Evolutionary conservation across 2,329 filamentous ascomycete species (phyloP).

Genomic region (Leptographium radiaticola): DNA sequence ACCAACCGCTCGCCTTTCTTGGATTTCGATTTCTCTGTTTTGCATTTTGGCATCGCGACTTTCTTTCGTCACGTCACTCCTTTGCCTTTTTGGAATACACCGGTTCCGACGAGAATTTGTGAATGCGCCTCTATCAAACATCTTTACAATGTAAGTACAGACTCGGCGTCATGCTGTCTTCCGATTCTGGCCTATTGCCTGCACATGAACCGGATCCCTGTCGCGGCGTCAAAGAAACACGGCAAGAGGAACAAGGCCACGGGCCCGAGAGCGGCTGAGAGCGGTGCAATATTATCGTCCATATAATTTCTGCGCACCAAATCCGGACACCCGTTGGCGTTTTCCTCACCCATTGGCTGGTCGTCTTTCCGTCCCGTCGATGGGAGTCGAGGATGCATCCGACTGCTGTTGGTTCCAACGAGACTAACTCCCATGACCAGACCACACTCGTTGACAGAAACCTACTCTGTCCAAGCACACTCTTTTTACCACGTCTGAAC

Average conservation of each 20-base stretch:
- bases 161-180: neutral
- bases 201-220: neutral
- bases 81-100: neutral
- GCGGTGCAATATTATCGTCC: too few species aligned
- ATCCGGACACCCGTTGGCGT: neutral
- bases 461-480: slow-evolving; percentile 40
- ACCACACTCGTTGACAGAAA: slow-evolving; percentile 36
- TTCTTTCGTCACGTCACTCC: slow-evolving; percentile 6
- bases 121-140: neutral
- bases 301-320: too few species aligned
- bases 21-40: slow-evolving; percentile 1
- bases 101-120: neutral
- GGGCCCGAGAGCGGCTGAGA: too few species aligned
- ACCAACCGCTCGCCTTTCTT: neutral
- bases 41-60: neutral
- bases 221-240: neutral
- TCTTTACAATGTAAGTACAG: neutral
- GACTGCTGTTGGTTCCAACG: slow-evolving; percentile 6
- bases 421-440: slow-evolving; percentile 13
- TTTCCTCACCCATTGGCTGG: neutral
- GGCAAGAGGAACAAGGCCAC: neutral
- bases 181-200: neutral
- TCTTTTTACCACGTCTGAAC: slow-evolving; percentile 42
- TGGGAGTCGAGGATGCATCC: neutral
- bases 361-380: neutral